These are phyloP conservation scores for Tetrapyrgos nigripes DNA, from an alignment of 1,284 basidiomycete species.

Conservation along the genomic window DNA sequence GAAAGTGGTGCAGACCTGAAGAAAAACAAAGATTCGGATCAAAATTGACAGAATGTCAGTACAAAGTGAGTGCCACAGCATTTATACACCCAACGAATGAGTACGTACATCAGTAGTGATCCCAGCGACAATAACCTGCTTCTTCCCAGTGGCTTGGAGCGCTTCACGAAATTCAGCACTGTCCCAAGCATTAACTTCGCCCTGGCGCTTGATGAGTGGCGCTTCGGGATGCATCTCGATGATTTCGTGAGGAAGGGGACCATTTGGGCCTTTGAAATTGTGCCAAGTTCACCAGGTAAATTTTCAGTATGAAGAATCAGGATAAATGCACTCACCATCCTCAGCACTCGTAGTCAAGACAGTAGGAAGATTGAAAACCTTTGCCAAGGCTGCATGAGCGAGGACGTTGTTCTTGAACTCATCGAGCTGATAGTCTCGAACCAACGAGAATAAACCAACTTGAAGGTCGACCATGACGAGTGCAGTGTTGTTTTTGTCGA, in stretches of 20 bases:
- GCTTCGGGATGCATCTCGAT: slow-evolving; percentile 48
- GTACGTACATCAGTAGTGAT: slow-evolving; percentile 53
- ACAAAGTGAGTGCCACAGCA: too few species aligned
- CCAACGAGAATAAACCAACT: slow-evolving; percentile 51
- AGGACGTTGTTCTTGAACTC: slow-evolving; percentile 49
- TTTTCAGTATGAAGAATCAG: background rate
- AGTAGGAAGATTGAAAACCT: slow-evolving; percentile 49
- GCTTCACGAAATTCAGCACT: slow-evolving; percentile 51
- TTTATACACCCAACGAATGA: too few species aligned
- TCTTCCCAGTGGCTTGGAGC: slow-evolving; percentile 52
- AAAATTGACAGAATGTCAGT: too few species aligned
- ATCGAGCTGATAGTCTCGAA: slow-evolving; percentile 43
- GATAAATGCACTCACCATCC: slow-evolving; percentile 33
- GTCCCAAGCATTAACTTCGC: slow-evolving; percentile 57
- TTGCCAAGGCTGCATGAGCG: slow-evolving; percentile 50
- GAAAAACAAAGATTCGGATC: background rate
- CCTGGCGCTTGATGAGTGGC: slow-evolving; percentile 48
- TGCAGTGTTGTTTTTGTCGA: slow-evolving; percentile 49
- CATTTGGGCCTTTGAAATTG: slow-evolving; percentile 46
- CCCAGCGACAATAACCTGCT: slow-evolving; percentile 53
- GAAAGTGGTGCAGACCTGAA: slow-evolving; percentile 54
- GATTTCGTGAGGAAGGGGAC: slow-evolving; percentile 49
- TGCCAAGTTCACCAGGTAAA: background rate
- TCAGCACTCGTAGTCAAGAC: slow-evolving; percentile 51
- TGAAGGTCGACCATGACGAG: slow-evolving; percentile 56